Evolutionary conservation across 2,329 filamentous ascomycete species (phyloP).

Genomic region (Diaporthe helianthi): DNA sequence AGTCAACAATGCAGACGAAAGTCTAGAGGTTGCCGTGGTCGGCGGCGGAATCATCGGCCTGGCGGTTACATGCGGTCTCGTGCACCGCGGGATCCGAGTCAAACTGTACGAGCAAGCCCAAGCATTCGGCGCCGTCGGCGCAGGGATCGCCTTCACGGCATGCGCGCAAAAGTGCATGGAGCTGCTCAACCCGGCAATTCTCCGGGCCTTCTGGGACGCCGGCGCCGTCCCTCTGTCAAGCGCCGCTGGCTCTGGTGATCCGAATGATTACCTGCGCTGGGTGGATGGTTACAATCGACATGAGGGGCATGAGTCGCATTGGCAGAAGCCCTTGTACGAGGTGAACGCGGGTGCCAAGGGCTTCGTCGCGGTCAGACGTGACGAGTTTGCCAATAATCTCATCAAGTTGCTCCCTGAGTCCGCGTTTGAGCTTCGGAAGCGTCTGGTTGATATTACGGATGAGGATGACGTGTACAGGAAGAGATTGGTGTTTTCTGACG

Average conservation of each 20-base stretch:
- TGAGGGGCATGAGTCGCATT: too few relatives aligned
- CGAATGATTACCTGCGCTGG: not conserved
- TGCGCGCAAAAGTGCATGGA: slow-evolving; percentile 61
- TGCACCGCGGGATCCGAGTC: not conserved
- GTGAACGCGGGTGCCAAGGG: too few relatives aligned
- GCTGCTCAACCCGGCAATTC: slow-evolving; percentile 54
- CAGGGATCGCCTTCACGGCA: slow-evolving; percentile 58
- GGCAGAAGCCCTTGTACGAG: too few relatives aligned
- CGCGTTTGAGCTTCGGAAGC: too few relatives aligned
- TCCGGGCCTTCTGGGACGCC: slow-evolving; percentile 42
- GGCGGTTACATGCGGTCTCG: not conserved
- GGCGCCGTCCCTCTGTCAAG: not conserved
- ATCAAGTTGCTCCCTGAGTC: too few relatives aligned
- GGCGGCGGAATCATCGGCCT: not conserved
- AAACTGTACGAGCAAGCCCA: slow-evolving; percentile 57
- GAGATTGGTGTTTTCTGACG: too few relatives aligned
- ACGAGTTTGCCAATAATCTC: too few relatives aligned
- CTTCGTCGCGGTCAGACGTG: too few relatives aligned
- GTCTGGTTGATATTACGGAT: too few relatives aligned
- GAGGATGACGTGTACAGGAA: too few relatives aligned
- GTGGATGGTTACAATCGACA: not conserved
- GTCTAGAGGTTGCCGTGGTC: not conserved
- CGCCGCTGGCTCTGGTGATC: not conserved
- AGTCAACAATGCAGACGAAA: not conserved
- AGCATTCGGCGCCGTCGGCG: slow-evolving; percentile 62